These are phyloP conservation scores for Calonectria crousiana DNA, from an alignment of 2,329 filamentous ascomycete genomes.

Conservation along the genomic window DNA sequence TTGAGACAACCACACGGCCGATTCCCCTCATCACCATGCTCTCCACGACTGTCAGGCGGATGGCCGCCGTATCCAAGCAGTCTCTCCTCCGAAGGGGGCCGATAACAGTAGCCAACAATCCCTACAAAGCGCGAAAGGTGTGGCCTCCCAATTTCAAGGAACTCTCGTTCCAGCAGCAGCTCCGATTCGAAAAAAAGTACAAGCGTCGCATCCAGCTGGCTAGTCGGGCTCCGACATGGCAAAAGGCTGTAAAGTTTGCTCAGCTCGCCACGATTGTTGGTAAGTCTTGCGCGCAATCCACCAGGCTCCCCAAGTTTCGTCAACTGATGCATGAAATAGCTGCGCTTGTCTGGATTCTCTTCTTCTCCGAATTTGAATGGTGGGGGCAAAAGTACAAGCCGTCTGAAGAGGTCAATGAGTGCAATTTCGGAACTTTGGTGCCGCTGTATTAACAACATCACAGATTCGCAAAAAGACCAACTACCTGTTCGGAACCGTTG, in stretches of 20 bases:
- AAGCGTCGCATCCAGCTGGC: conserved; percentile 76
- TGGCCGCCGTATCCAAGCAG: conserved; percentile 48
- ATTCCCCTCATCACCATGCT: conserved; percentile 46
- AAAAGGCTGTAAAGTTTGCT: conserved; percentile 72
- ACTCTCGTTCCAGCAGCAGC: conserved; percentile 78
- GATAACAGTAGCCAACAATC: conserved; percentile 62
- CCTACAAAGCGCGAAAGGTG: conserved; percentile 75
- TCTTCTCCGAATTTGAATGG: conserved; percentile 59
- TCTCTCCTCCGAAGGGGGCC: conserved; percentile 43
- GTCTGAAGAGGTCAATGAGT: conserved; percentile 52
- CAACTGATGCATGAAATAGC: conserved; percentile 42
- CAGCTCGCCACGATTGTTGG: conserved; percentile 72
- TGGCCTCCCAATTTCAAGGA: conserved; percentile 84
- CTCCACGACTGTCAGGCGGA: conserved; percentile 49
- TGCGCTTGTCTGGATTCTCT: conserved; percentile 53
- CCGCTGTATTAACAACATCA: conserved; percentile 20
- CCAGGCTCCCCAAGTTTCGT: neutral
- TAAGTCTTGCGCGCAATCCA: conserved; percentile 44
- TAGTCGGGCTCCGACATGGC: conserved; percentile 72
- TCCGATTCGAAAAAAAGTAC: conserved; percentile 83
- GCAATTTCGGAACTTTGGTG: neutral
- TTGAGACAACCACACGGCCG: conserved; percentile 22
- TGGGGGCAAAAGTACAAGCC: conserved; percentile 58
- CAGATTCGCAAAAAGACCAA: conserved; percentile 53
- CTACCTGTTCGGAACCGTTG: conserved; percentile 55